Evolutionary conservation across 2,329 filamentous ascomycete species (phyloP).

Genomic region (Ilyonectria destructans): DNA sequence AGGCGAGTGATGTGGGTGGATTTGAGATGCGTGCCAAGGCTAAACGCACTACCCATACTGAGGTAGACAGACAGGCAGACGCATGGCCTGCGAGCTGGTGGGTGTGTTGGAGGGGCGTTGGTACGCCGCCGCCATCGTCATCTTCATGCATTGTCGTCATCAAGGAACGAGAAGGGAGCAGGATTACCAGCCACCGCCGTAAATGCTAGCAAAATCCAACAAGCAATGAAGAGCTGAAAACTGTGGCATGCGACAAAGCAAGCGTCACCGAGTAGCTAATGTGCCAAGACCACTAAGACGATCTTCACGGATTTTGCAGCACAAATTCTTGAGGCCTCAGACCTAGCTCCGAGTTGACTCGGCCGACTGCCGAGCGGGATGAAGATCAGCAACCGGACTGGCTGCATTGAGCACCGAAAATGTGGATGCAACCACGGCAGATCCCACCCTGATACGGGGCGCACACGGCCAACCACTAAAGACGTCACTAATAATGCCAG

Average conservation of each 20-base stretch:
- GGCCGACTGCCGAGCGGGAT: constrained; percentile 31
- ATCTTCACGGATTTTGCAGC: not conserved
- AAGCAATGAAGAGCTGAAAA: not conserved
- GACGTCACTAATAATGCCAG: not conserved
- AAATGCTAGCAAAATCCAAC: not conserved
- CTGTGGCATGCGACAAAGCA: not conserved
- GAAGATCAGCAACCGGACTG: constrained; percentile 41
- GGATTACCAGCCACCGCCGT: constrained; percentile 1
- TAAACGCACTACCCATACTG: constrained; percentile 18
- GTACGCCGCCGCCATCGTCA: constrained; percentile 15
- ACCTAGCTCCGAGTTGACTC: constrained; percentile 25
- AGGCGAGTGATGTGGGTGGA: constrained; percentile 17
- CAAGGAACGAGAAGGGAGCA: constrained; percentile 10
- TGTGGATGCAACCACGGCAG: constrained; percentile 25
- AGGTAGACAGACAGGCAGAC: constrained; percentile 18
- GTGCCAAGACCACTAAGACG: not conserved
- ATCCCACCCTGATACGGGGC: constrained; percentile 12
- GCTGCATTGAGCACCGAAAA: constrained; percentile 16
- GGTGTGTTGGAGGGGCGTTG: constrained; percentile 5
- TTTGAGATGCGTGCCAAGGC: constrained; percentile 11
- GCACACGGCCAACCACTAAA: not conserved
- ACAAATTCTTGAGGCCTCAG: constrained; percentile 12
- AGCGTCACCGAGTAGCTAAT: not conserved
- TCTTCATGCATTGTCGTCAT: constrained; percentile 33
- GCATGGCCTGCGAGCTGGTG: constrained; percentile 11